Conservation (phyloP, 768 basidiomycete species). For the Podaxis pistillaris region DNA sequence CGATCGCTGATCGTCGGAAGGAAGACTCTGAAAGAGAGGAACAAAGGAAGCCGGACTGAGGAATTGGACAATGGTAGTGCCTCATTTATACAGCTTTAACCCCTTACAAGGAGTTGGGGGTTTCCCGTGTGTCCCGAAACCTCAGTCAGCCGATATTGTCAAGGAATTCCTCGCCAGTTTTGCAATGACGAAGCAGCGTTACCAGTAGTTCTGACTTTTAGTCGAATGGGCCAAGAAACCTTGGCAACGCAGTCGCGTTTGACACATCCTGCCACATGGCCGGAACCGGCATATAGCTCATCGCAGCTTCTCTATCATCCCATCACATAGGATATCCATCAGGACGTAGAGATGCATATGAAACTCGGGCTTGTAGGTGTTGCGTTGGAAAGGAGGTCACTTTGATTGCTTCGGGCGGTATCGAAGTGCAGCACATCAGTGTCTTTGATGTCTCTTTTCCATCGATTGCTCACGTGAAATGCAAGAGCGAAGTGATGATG, state of each 20-base stretch:
- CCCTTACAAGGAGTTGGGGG: not conserved
- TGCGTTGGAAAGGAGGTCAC: not conserved
- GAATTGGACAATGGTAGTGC: slow-evolving; percentile 11
- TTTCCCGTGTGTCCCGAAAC: too few relatives aligned
- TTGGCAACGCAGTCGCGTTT: not conserved
- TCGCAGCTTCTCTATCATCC: not conserved
- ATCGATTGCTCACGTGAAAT: not conserved
- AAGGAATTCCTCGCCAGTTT: too few relatives aligned
- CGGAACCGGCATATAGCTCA: not conserved
- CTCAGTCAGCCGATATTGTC: too few relatives aligned
- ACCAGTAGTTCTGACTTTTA: slow-evolving; percentile 30
- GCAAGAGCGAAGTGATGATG: not conserved
- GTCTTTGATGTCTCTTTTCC: not conserved
- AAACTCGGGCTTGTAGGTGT: not conserved
- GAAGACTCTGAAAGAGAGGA: slow-evolving; percentile 12
- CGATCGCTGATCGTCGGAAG: slow-evolving; percentile 27
- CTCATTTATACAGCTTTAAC: slow-evolving; percentile 37
- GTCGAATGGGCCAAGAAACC: not conserved
- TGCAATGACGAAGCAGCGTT: too few relatives aligned
- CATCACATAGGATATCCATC: not conserved
- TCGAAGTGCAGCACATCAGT: not conserved
- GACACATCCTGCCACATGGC: slow-evolving; percentile 2
- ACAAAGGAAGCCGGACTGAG: slow-evolving; percentile 14
- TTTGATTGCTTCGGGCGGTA: not conserved
- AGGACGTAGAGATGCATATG: not conserved